A percentile compares a stretch with the other conserved stretches of the same genome.
Evolutionary conservation across 371 early-diverging fungal genomes (phyloP).

Genomic region (Syncephalastrum contaminatum): DNA sequence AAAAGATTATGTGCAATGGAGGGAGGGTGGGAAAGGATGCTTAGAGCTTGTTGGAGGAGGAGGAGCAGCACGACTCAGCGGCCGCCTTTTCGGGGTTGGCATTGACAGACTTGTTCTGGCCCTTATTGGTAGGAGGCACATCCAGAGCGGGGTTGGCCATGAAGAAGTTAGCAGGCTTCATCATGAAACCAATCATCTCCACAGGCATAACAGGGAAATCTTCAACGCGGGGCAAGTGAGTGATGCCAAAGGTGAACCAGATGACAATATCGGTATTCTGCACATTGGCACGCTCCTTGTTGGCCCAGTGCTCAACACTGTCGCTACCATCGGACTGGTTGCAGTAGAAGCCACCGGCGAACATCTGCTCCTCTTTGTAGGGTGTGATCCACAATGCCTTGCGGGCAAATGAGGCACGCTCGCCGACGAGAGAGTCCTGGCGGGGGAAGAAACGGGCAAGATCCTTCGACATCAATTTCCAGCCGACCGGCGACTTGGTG

Average conservation of each 20-base stretch:
- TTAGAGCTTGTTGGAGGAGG: conserved; percentile 35
- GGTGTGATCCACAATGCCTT: conserved; percentile 55
- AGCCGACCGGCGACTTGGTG: conserved; percentile 42
- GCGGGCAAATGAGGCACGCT: conserved; percentile 52
- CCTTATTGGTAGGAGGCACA: conserved; percentile 46
- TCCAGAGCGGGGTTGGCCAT: conserved; percentile 49
- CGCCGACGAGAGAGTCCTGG: conserved; percentile 44
- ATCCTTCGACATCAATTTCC: conserved; percentile 40
- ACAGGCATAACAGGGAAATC: conserved; percentile 59
- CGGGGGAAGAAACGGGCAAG: conserved; percentile 39
- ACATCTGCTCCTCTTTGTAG: conserved; percentile 50
- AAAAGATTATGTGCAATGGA: too few relatives aligned
- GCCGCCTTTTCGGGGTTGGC: conserved; percentile 25
- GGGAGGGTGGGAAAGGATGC: too few relatives aligned
- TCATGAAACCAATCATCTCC: conserved; percentile 46
- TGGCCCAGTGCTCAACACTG: conserved; percentile 34
- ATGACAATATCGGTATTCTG: conserved; percentile 45
- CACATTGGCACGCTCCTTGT: conserved; percentile 27
- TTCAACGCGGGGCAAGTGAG: conserved; percentile 52
- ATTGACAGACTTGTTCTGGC: conserved; percentile 38
- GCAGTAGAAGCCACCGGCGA: conserved; percentile 56
- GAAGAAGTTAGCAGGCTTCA: conserved; percentile 54
- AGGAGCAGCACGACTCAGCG: conserved; percentile 22
- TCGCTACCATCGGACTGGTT: conserved; percentile 45
- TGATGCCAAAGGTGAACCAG: conserved; percentile 57